Conservation (phyloP, 2,329 filamentous ascomycete species). For the Neophaeococcomyces aloes region DNA sequence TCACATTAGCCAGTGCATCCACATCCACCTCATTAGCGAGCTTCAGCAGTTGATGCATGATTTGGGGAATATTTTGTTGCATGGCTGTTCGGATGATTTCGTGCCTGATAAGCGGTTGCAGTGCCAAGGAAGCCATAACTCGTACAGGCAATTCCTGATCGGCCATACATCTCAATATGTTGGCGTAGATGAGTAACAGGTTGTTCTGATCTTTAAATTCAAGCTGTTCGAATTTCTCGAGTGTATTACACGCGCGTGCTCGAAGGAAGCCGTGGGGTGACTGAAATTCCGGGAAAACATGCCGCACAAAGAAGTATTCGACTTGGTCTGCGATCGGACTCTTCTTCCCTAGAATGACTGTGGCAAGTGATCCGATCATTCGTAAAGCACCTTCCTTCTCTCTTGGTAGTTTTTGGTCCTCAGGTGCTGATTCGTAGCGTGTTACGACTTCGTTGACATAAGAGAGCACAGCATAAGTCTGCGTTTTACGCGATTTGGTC, state of each 20-base stretch:
- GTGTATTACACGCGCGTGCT: slow-evolving; percentile 87
- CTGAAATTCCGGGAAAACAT: slow-evolving; percentile 96
- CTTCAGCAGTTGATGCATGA: slow-evolving; percentile 98
- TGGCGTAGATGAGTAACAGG: slow-evolving; percentile 88
- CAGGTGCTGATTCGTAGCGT: slow-evolving; percentile 73
- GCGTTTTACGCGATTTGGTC: slow-evolving; percentile 87
- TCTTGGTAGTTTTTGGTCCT: slow-evolving; percentile 82
- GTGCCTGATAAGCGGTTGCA: slow-evolving; percentile 92
- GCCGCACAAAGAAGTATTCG: slow-evolving; percentile 95
- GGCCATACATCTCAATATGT: slow-evolving; percentile 94
- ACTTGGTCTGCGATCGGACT: slow-evolving; percentile 95
- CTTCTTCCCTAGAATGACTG: slow-evolving; percentile 94
- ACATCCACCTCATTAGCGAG: slow-evolving; percentile 96
- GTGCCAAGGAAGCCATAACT: slow-evolving; percentile 83
- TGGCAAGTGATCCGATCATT: slow-evolving; percentile 92
- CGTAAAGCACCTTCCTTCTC: slow-evolving; percentile 93
- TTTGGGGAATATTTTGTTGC: slow-evolving; percentile 95
- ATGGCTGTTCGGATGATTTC: slow-evolving; percentile 89
- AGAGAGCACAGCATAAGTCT: slow-evolving; percentile 86
- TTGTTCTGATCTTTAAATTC: slow-evolving; percentile 97
- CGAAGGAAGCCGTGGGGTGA: slow-evolving; percentile 86
- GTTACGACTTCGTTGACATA: slow-evolving; percentile 95
- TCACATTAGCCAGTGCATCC: slow-evolving; percentile 92
- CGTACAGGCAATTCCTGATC: slow-evolving; percentile 87
- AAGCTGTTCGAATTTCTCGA: slow-evolving; percentile 95